Evolutionary conservation across 306 rosid genomes (phyloP), one percentile per base, ranked within the genome.

Genomic region (Cicer chorassanicum): DNA sequence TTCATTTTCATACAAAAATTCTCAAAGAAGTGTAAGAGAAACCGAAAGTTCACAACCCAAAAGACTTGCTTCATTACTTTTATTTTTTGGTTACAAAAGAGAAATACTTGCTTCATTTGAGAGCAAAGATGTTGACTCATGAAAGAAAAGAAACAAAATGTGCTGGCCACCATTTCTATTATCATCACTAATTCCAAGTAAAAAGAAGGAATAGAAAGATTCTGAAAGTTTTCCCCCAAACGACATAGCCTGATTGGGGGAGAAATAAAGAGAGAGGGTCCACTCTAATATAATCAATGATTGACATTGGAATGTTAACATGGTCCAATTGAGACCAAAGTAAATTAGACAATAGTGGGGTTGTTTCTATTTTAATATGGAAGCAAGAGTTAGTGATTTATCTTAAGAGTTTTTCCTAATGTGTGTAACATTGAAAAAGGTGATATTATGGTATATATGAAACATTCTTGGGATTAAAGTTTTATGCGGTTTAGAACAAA

Each of bases 121-220:
- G 39, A 51, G 82, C 63, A 73, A 79, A 77, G 73, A 19, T n/a
- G 70, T 12, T 16, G 72, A 64, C 18, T 41, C 69, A 73, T 79
- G 42, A 65, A 61, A 59, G 60, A 59, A 19, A 64, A 67, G 49
- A 68, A 68, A 69, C 74, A 68, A 55, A 50, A 38, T 78, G 70
- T 72, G 74, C 70, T 68, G 80, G 83, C 85, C 45, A 65, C 81
- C 82, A 77, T 60, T 77, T 59, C 12, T 42, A 45, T 34, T 55
- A 79, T 78, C 24, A 72, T 55, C 53, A 45, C 48, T 69, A 0
- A 68, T 68, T 63, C 10, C 41, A 45, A 39, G 39, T 73, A 70
- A 45, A 78, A 56, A 65, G 18, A 64, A 80, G 71, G 36, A 65
- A 77, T 18, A 18, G 56, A 46, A 21, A 63, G 65, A 59, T 49